phyloP scores from a whole-genome alignment of 768 basidiomycete species.

The Tephrocybe sp. region DNA sequence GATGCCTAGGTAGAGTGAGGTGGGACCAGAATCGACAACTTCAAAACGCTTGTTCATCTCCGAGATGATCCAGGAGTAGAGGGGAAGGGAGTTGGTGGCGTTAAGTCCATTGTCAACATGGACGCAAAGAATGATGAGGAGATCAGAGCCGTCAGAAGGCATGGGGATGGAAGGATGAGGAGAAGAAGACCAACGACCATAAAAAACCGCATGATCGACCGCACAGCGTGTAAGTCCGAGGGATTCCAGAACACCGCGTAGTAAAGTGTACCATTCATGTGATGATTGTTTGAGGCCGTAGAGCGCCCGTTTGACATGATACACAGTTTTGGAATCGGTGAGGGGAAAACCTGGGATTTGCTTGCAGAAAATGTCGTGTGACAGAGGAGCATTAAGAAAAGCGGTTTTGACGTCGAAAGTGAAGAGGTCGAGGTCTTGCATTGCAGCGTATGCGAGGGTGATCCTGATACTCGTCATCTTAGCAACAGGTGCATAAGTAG shows the following conservation, averaged over 20 bases:
- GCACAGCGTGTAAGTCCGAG: conserved; percentile 19
- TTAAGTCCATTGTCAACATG: neutral
- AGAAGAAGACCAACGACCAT: neutral
- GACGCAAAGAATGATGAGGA: neutral
- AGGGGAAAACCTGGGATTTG: conserved; percentile 15
- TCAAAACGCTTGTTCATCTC: conserved; percentile 10
- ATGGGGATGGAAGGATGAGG: conserved; percentile 16
- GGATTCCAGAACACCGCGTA: conserved; percentile 6
- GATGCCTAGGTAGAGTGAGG: conserved; percentile 1
- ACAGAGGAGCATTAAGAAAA: conserved; percentile 20
- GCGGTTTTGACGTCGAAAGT: conserved; percentile 27
- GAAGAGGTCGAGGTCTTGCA: conserved; percentile 20
- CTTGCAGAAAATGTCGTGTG: conserved; percentile 19
- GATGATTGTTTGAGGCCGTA: conserved; percentile 2
- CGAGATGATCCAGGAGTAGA: conserved; percentile 18
- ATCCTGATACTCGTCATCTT: conserved; percentile 19
- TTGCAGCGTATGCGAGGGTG: neutral
- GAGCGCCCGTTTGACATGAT: neutral
- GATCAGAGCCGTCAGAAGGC: conserved; percentile 9
- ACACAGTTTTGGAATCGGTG: conserved; percentile 8
- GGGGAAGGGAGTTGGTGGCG: conserved; percentile 14
- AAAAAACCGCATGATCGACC: conserved; percentile 22
- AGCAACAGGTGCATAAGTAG: conserved; percentile 31
- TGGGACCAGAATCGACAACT: conserved; percentile 1
- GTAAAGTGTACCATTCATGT: neutral